Evolutionary conservation across 768 basidiomycete genomes (phyloP), one percentile per base, ranked within the genome.

Genomic region (Xerocomellus amylosporus): DNA sequence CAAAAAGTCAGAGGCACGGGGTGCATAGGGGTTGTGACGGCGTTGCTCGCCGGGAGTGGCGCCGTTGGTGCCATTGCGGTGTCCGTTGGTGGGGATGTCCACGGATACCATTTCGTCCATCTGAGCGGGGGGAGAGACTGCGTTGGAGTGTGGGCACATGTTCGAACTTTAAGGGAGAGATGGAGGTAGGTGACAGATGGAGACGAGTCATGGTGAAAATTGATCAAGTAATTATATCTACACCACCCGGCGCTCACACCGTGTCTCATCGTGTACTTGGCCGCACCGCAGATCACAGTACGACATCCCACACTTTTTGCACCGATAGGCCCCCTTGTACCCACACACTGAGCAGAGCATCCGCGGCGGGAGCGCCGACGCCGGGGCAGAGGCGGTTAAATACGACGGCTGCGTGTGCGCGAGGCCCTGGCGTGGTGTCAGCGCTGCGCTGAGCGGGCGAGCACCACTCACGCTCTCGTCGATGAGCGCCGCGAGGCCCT

Each of bases 1-100:
- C 59, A 96, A 75, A 72, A 95, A 95, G 72, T 96, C 93, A 20
- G 90, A 84, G 15, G 90, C 90, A n/a, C 93, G 83, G 12, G 93
- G 87, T 34, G 89, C 93, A 69, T 96, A 96, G 14, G 91, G 88
- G 68, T 93, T 93, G 53, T 75, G 71, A 19, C 67, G 75, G 54
- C 78, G 80, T 47, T 74, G 70, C 24, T 76, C 69, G 44, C 81
- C 68, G 20, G 67, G 30, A 9, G 9, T 71, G 38, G n/a, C 76
- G 30, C 74, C 43, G 66, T 69, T 50, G 74, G 44, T 72, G 65
- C 71, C 70, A 62, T 69, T 64, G 59, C 78, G 54, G 74, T 45
- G 77, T 67, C 75, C 70, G 68, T 71, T 65, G 61, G 64, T 53
- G 65, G 79, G 5, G 30, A 73, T 69, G 56, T 83, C 74, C 49